phyloP scores from a whole-genome alignment of 306 rosid genomes.

The Boehmeria nivea region DNA sequence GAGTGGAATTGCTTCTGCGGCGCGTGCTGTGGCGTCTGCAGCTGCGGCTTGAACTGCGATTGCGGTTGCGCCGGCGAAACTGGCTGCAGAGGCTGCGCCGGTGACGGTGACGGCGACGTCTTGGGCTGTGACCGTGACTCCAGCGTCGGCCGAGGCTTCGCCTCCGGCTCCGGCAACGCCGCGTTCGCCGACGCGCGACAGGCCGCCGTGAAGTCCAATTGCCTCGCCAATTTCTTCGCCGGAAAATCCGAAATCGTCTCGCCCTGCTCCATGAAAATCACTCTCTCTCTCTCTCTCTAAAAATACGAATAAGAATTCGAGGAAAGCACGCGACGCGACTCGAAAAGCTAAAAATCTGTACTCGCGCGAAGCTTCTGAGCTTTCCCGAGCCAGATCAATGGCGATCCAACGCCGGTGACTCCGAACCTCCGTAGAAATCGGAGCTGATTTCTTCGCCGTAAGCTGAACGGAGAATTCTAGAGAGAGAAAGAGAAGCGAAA shows the following conservation, averaged over 20 bases:
- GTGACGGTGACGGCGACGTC: background rate
- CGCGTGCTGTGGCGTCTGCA: conserved; percentile 9
- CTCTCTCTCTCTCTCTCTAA: no score
- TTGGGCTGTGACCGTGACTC: conserved; percentile 17
- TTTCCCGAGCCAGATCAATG: background rate
- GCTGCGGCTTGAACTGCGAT: conserved; percentile 5
- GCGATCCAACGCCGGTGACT: conserved; percentile 6
- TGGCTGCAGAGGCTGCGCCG: conserved; percentile 8
- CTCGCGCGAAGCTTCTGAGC: conserved; percentile 9
- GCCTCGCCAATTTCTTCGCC: conserved; percentile 47
- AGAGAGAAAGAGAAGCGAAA: conserved; percentile 3
- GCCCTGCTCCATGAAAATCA: conserved; percentile 49
- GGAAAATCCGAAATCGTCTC: conserved; percentile 34
- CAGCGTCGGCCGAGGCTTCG: no score
- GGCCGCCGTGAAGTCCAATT: conserved; percentile 50
- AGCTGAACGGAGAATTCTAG: conserved; percentile 23
- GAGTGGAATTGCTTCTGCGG: background rate
- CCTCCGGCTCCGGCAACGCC: conserved; percentile 18
- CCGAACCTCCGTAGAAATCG: background rate
- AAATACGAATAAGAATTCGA: background rate
- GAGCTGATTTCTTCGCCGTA: conserved; percentile 2
- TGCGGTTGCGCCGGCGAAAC: conserved; percentile 13
- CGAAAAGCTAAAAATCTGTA: background rate
- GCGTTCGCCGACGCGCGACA: conserved; percentile 8
- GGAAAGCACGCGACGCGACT: background rate